Base-by-base conservation (phyloP, 805 yeast species). In the Candida nemodendra region DNA sequence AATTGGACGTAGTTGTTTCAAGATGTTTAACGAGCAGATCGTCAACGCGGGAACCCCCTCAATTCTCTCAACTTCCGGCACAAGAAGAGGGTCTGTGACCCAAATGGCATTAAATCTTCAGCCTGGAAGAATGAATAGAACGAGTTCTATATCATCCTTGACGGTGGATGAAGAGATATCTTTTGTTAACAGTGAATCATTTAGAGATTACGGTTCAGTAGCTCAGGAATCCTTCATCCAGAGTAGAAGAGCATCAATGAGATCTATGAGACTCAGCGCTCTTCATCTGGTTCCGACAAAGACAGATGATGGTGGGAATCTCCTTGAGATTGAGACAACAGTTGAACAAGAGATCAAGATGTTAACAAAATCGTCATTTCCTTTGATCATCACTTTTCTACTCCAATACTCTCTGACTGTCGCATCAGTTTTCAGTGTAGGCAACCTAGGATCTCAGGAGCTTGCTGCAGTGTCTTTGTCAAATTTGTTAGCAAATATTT, bases 401-500 rank as follows among this genome's bases (percentile, higher is more conserved):
- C 57, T 76, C 32, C 79, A 76, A 48, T 72, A 72, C 39, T 74
- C 80, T 4, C 54, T 76, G 16, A 69, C 78, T 2, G 72, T 77
- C 0, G 76, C 74, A 0, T 71, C 78, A 2, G 78, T 76, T 4
- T 71, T 76, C 46, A 62, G 70, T 32, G 82, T 74, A 13, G 81
- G 82, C n/a, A 78, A 74, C 46, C 54, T 76, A 28, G 81, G 82
- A n/a, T 72, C 79, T 3, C 62, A 68, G 21, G 78, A 75, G 44
- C 61, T 76, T 39, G 81, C 80, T 3, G 81, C 81, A 0, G 81
- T 76, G 9, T 71, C 78, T 1, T 65, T 76, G 64, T 78, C 80
- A 3, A 69, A 78, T 9, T 68, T 76, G 69, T 65, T 78, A 8
- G 78, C 78, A 5, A 76, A 73, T 42, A 74, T 76, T 27, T 69